These are phyloP conservation scores for Secale cereale DNA, from an alignment of 176 grass and related monocot species.

Conservation along the genomic window DNA sequence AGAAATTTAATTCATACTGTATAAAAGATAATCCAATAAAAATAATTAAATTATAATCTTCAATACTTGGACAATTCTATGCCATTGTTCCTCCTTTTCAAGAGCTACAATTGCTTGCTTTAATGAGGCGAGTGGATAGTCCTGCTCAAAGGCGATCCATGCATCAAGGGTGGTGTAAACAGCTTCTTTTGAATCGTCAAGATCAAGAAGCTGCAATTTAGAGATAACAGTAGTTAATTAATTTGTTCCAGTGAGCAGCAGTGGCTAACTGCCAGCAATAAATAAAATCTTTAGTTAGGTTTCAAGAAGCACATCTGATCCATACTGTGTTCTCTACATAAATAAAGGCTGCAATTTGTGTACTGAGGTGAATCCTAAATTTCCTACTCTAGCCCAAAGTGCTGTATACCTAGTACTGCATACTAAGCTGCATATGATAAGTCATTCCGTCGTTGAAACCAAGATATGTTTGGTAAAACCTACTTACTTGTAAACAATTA, in stretches of 20 bases:
- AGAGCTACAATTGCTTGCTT: conserved; percentile 72
- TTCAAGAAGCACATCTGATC: not conserved
- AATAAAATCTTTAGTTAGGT: not conserved
- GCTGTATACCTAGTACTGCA: not conserved
- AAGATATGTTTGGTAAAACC: not conserved
- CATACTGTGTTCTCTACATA: not conserved
- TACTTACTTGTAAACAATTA: not conserved
- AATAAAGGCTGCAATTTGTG: not conserved
- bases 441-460: not conserved
- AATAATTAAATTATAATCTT: conserved; percentile 6
- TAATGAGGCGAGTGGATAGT: conserved; percentile 59
- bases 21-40: conserved; percentile 20
- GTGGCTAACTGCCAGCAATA: not conserved
- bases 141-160: conserved; percentile 76
- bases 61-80: conserved; percentile 79
- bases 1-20: not conserved
- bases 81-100: conserved; percentile 91
- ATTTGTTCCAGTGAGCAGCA: not conserved
- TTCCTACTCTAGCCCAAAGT: not conserved
- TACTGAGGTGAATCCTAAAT: not conserved
- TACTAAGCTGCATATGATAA: not conserved
- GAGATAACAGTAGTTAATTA: not conserved
- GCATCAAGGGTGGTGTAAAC: conserved; percentile 89
- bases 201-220: conserved; percentile 63
- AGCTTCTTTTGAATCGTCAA: conserved; percentile 80